Conservation (phyloP, 2,329 filamentous ascomycete genomes). For the Phoma herbarum region DNA sequence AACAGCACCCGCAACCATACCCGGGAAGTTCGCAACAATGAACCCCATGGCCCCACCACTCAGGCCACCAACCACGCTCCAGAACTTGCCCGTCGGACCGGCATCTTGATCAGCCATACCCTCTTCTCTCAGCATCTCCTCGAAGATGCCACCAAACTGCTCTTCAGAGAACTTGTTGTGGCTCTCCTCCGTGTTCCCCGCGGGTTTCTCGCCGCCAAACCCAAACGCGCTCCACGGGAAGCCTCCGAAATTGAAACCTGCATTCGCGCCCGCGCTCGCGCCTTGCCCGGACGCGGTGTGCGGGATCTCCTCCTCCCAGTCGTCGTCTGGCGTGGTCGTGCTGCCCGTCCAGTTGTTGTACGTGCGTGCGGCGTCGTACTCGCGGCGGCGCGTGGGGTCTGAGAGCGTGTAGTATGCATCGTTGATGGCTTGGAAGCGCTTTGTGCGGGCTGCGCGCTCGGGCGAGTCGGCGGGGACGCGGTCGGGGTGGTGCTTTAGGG, state of each 20-base stretch:
- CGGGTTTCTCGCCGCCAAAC: slow-evolving; percentile 61
- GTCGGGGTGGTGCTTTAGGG: slow-evolving; percentile 92
- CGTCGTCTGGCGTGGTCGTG: slow-evolving; percentile 55
- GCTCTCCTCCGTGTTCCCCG: slow-evolving; percentile 56
- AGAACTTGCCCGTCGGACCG: slow-evolving; percentile 76
- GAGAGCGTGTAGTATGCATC: slow-evolving; percentile 94
- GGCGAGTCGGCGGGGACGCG: slow-evolving; percentile 85
- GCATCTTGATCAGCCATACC: slow-evolving; percentile 75
- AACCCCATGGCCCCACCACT: slow-evolving; percentile 93
- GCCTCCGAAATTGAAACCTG: slow-evolving; percentile 45
- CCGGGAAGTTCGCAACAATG: slow-evolving; percentile 92
- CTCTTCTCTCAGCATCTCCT: slow-evolving; percentile 63
- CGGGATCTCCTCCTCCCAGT: slow-evolving; percentile 62
- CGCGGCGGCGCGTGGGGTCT: slow-evolving; percentile 76
- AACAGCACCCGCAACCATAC: slow-evolving; percentile 86
- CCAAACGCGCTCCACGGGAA: slow-evolving; percentile 83
- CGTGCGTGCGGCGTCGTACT: slow-evolving; percentile 80
- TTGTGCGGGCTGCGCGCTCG: slow-evolving; percentile 81
- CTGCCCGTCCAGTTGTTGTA: slow-evolving; percentile 60
- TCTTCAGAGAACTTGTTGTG: slow-evolving; percentile 70
- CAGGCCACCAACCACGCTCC: slow-evolving; percentile 83
- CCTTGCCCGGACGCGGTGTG: slow-evolving; percentile 1
- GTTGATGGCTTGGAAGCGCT: slow-evolving; percentile 89
- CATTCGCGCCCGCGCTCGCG: neutral
- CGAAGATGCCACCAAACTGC: slow-evolving; percentile 79